Conservation (phyloP, 495 filamentous ascomycete species). For the Penicillium subrubescens region DNA sequence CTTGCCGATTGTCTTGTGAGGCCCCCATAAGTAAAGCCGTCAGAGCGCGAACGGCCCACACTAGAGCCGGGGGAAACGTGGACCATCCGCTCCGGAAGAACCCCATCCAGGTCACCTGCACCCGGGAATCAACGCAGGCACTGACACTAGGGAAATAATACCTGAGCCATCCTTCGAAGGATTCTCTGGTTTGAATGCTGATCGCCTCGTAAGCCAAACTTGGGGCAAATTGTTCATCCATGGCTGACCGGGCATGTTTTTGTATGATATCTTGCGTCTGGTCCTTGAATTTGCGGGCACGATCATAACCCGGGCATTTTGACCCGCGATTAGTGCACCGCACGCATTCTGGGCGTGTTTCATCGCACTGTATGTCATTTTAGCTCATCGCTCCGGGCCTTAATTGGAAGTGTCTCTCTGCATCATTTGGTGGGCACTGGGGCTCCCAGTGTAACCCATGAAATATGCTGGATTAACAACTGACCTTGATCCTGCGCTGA, state of each 20-base stretch:
- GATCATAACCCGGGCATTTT: background rate
- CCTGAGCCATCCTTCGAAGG: background rate
- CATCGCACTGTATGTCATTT: background rate
- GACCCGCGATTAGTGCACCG: background rate
- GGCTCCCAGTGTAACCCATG: background rate
- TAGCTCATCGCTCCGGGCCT: background rate
- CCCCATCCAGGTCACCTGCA: background rate
- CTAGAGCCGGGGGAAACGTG: background rate
- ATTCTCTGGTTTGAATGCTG: background rate
- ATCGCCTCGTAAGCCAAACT: background rate
- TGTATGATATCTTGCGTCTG: background rate
- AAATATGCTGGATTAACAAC: background rate
- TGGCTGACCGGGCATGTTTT: background rate
- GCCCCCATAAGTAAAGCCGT: slow-evolving; percentile 9
- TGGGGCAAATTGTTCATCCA: background rate
- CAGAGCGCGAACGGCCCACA: background rate
- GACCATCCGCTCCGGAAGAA: background rate
- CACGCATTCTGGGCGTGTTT: background rate
- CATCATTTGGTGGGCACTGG: background rate
- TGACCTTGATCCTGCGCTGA: slow-evolving; percentile 28
- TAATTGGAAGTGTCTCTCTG: too few species aligned
- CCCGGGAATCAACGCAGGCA: background rate
- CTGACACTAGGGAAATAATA: background rate
- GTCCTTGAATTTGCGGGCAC: background rate
- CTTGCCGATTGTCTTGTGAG: slow-evolving; percentile 5